These are phyloP conservation scores for Leccinum olivaceopallidum DNA, from an alignment of 768 basidiomycete species.

Conservation along the genomic window DNA sequence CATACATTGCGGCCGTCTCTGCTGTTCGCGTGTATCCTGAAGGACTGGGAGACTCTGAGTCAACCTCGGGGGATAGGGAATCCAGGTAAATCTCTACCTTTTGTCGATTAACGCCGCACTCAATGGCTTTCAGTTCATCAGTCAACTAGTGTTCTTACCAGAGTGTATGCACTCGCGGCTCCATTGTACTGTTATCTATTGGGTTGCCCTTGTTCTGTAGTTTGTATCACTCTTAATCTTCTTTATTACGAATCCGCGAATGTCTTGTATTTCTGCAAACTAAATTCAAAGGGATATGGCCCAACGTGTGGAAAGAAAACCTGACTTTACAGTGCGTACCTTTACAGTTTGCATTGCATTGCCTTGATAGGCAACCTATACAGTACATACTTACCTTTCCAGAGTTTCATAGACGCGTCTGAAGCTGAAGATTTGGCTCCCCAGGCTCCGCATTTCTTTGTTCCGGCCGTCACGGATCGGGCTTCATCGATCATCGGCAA, in stretches of 20 bases:
- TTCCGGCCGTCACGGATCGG: too few species aligned
- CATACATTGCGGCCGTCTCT: not conserved
- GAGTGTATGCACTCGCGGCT: not conserved
- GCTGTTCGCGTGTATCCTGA: not conserved
- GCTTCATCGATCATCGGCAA: too few species aligned
- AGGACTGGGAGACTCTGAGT: not conserved
- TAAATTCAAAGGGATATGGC: too few species aligned
- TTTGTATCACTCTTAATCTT: not conserved
- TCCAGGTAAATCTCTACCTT: not conserved
- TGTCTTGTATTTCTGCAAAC: too few species aligned
- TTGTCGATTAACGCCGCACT: not conserved
- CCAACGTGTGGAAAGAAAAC: too few species aligned
- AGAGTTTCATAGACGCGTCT: not conserved
- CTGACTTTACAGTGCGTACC: too few species aligned
- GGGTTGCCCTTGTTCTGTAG: not conserved
- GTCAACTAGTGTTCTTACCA: not conserved
- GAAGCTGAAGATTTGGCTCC: too few species aligned
- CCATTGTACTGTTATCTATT: not conserved
- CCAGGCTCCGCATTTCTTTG: too few species aligned
- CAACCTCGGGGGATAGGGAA: not conserved
- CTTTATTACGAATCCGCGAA: too few species aligned
- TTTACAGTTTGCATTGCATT: too few species aligned
- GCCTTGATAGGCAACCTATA: not conserved
- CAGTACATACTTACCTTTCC: too few species aligned
- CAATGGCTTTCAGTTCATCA: not conserved